Evolutionary conservation across 163 green algal genomes (phyloP).

Genomic region (Chlamydomonas reinhardtii): DNA sequence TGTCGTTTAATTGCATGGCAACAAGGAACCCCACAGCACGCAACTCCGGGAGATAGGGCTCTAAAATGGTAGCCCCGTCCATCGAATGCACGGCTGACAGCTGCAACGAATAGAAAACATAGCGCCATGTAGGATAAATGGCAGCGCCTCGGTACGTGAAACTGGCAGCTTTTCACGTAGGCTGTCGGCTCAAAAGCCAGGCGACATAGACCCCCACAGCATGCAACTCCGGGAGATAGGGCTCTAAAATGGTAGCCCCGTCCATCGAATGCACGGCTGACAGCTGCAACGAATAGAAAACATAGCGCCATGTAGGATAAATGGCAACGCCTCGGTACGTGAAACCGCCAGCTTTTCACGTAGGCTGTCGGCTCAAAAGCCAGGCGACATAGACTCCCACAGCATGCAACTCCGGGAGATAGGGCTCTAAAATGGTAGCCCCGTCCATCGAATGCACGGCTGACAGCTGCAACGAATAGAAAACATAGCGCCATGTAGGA

Average conservation of each 20-base stretch:
- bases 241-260: neutral
- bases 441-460: constrained; percentile 28
- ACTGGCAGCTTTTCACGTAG: too few relatives aligned
- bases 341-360: neutral
- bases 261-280: neutral
- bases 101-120: too few relatives aligned
- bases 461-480: neutral
- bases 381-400: neutral
- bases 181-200: neutral
- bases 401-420: constrained; percentile 22
- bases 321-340: neutral
- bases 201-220: neutral
- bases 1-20: constrained; percentile 10
- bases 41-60: constrained; percentile 42
- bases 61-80: constrained; percentile 5
- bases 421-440: neutral
- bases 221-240: neutral
- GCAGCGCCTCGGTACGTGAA: too few relatives aligned
- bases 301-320: too few relatives aligned
- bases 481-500: too few relatives aligned
- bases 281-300: too few relatives aligned
- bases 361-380: constrained; percentile 8
- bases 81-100: constrained; percentile 39
- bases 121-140: too few relatives aligned
- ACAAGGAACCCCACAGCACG: neutral